Base-by-base conservation (phyloP, 306 rosid genomes). In the Cicer judaicum region DNA sequence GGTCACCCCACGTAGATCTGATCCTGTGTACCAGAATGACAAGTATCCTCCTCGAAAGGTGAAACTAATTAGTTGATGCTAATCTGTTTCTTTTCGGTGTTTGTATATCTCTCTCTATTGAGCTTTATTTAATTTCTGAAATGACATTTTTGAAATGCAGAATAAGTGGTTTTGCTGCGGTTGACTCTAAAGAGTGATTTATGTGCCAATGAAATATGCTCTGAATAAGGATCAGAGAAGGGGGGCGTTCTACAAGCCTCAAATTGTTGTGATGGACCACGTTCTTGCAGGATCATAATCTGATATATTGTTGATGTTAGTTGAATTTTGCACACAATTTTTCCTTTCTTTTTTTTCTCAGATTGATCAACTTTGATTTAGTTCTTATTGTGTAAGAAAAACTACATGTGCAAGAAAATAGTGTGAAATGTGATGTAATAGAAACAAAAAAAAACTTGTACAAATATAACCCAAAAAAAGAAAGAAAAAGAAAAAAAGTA, bases 81-180 rank as follows among this genome's bases (percentile, higher is more conserved):
- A 6, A 0, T 8, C 34, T 56, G 34, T 63, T 13, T 6, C 14
- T 41, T 61, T 72, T 49, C 18, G 0, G 16, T 34, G 43, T 59
- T 63, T 75, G 42, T 43, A 46, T 61, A 40, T 52, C 11, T 42
- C 40, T 52, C 41, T 56, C 19, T 7, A 49, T 50, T 43, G 70
- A 54, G 59, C 44, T 63, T 64, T 70, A 57, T 49, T 59, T 68
- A 21, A 62, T 24, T 41, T 82, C 52, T 78, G 16, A 57, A 76
- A 41, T 76, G 16, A 52, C 64, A 53, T 76, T 64, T 79, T 64
- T 79, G 7, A 49, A 78, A 72, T 86, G 90, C 95, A 89, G 98
- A 85, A 52, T 64, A 90, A 70, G 73, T 93, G 98, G 96, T 86
- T 93, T 83, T 90, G 95, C 90, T 90, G 95, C 80, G 90, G 90